These are phyloP conservation scores for Ceratocystis cubensis DNA, from an alignment of 2,329 filamentous ascomycete genomes.

Conservation along the genomic window DNA sequence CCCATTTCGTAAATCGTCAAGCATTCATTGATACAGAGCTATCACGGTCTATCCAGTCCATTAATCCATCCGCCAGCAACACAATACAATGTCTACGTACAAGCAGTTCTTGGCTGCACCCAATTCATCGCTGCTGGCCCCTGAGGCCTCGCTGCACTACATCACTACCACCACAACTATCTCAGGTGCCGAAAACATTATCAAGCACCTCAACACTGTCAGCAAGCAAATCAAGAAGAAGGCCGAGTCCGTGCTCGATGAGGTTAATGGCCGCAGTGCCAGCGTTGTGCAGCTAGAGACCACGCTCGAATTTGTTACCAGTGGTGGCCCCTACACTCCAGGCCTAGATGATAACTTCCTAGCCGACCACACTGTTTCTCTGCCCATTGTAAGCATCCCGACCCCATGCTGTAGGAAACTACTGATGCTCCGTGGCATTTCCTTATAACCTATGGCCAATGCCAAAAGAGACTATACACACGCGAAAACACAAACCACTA, in stretches of 20 bases:
- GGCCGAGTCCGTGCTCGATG: slow-evolving; percentile 60
- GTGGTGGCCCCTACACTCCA: slow-evolving; percentile 78
- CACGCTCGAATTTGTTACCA: slow-evolving; percentile 64
- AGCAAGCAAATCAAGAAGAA: slow-evolving; percentile 70
- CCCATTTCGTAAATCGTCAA: too few species aligned
- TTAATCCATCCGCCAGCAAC: neutral
- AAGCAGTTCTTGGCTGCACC: slow-evolving; percentile 60
- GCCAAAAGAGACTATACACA: neutral
- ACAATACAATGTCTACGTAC: slow-evolving; percentile 37
- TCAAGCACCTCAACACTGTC: slow-evolving; percentile 66
- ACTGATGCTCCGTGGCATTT: neutral
- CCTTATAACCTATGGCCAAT: neutral
- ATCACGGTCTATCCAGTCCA: neutral
- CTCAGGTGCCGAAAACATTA: slow-evolving; percentile 57
- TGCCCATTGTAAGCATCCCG: slow-evolving; percentile 59
- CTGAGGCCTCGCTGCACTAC: slow-evolving; percentile 66
- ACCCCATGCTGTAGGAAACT: neutral
- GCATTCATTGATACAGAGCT: too few species aligned
- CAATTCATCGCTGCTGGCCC: slow-evolving; percentile 48
- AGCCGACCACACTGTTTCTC: slow-evolving; percentile 61
- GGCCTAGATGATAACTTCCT: slow-evolving; percentile 90
- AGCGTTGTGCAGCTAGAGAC: slow-evolving; percentile 76
- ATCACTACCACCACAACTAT: slow-evolving; percentile 74
- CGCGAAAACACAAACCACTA: neutral
- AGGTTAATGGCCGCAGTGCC: slow-evolving; percentile 59